Evolutionary conservation across 129 eudicot species (phyloP).

Genomic region (Erigeron canadensis): DNA sequence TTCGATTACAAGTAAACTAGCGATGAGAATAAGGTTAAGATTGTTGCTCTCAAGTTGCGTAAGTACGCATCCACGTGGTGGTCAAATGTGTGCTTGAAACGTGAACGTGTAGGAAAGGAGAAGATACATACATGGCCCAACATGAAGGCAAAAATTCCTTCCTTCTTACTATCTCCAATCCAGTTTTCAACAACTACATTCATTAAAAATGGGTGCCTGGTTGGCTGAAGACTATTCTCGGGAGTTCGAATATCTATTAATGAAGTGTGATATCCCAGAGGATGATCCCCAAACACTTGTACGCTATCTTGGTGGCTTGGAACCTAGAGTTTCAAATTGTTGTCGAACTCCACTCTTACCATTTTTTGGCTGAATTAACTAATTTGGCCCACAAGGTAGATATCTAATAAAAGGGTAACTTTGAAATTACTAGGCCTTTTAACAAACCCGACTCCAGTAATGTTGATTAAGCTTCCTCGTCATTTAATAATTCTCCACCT

Average conservation of each 20-base stretch:
- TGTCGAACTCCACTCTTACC: not conserved
- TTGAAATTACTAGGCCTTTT: not conserved
- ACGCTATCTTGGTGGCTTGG: not conserved
- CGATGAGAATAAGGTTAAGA: no score
- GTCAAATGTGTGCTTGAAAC: no score
- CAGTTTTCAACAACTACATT: not conserved
- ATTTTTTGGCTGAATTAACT: not conserved
- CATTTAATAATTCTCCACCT: not conserved
- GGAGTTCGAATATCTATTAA: not conserved
- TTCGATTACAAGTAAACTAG: no score
- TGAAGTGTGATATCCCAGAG: not conserved
- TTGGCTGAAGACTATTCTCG: not conserved
- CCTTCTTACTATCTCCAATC: not conserved
- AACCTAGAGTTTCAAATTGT: not conserved
- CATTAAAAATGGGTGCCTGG: not conserved
- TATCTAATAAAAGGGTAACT: not conserved
- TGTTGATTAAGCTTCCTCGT: not conserved
- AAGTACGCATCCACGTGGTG: no score
- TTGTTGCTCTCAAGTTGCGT: no score
- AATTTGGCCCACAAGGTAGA: not conserved
- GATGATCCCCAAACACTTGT: not conserved
- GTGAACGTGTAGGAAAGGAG: no score
- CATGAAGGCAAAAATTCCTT: not conserved
- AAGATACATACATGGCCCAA: not conserved
- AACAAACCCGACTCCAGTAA: not conserved